Conservation (phyloP, 345 rosid species). For the Dovyalis caffra region DNA sequence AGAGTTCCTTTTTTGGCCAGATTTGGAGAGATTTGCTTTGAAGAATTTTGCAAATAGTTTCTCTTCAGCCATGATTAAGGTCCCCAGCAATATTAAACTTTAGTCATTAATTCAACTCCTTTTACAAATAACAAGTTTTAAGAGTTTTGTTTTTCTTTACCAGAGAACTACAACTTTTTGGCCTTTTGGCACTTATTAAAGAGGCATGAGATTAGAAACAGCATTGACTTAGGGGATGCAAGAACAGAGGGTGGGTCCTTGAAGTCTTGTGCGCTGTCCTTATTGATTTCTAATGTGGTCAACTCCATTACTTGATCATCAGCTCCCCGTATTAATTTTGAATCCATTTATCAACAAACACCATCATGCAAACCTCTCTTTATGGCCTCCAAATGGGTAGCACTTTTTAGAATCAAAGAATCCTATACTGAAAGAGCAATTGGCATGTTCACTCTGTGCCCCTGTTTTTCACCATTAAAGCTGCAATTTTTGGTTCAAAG, state of each 20-base stretch:
- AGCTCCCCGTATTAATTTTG: conserved; percentile 11
- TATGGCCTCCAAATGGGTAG: conserved; percentile 37
- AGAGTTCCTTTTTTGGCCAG: background rate
- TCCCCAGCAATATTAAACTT: conserved; percentile 4
- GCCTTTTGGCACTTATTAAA: background rate
- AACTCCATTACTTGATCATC: conserved; percentile 21
- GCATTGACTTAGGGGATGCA: conserved; percentile 16
- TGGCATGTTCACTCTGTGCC: conserved; percentile 10
- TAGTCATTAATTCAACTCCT: background rate
- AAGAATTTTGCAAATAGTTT: background rate
- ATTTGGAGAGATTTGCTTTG: conserved; percentile 1
- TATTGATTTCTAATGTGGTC: conserved; percentile 18
- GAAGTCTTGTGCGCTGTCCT: background rate
- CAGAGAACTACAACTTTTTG: background rate
- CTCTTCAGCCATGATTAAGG: conserved; percentile 14
- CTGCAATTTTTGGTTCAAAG: conserved; percentile 34
- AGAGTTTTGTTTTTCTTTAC: background rate
- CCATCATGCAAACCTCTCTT: conserved; percentile 25
- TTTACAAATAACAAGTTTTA: background rate
- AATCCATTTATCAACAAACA: conserved; percentile 19
- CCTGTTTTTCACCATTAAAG: conserved; percentile 20
- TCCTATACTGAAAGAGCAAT: conserved; percentile 17
- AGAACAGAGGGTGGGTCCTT: background rate
- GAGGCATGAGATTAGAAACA: background rate
- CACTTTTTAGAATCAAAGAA: conserved; percentile 30